Percentiles rank a stretch among this genome's conserved stretches.
Evolutionary conservation across 2,329 filamentous ascomycete species (phyloP).

Genomic region (Pyricularia sp.): DNA sequence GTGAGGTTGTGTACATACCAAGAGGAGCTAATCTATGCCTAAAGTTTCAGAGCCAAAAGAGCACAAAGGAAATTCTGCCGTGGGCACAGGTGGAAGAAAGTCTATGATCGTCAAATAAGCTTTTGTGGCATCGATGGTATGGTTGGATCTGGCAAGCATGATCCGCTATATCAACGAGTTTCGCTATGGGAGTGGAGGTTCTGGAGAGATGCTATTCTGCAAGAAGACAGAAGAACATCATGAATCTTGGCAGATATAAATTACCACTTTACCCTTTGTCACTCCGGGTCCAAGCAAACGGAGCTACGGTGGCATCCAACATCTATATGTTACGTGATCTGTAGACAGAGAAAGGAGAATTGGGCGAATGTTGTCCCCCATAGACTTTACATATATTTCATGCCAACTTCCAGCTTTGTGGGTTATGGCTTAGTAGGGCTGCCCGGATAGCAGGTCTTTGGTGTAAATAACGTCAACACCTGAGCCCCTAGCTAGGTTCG

Average conservation of each 20-base stretch:
- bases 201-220: not conserved
- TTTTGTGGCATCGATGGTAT: not conserved
- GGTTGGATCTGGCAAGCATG: not conserved
- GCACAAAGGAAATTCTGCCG: not conserved
- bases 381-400: too few species aligned
- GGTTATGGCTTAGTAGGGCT: too few species aligned
- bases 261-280: not conserved
- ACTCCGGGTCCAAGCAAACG: not conserved
- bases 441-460: too few species aligned
- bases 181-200: not conserved
- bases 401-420: too few species aligned
- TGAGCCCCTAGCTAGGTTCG: too few species aligned
- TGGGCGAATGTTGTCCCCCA: too few species aligned
- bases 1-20: not conserved
- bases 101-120: not conserved
- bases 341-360: too few species aligned
- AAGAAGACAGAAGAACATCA: not conserved
- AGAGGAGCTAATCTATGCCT: not conserved
- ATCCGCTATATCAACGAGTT: not conserved
- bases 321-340: not conserved
- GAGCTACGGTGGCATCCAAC: not conserved
- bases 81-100: not conserved
- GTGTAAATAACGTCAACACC: too few species aligned
- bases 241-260: not conserved
- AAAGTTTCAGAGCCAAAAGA: not conserved